Conservation (phyloP, 2,329 filamentous ascomycete species). For the Ophiostoma australiae region DNA sequence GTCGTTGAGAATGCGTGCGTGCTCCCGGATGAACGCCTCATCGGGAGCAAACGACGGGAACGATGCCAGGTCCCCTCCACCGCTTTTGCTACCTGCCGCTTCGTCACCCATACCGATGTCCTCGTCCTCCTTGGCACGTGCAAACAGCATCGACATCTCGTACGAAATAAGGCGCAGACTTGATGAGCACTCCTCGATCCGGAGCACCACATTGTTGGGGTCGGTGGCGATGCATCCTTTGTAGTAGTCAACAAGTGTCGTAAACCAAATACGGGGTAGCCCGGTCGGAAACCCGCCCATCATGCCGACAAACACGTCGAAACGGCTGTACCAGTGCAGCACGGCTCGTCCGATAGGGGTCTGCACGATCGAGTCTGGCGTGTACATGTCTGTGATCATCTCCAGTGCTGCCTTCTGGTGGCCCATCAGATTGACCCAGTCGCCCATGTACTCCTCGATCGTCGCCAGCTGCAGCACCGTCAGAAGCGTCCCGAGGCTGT, state of each 20-base stretch:
- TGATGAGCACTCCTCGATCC: constrained; percentile 62
- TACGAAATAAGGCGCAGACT: constrained; percentile 67
- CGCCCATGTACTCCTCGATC: constrained; percentile 94
- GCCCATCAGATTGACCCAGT: constrained; percentile 89
- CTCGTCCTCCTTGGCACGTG: constrained; percentile 47
- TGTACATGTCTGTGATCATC: constrained; percentile 73
- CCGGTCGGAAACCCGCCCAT: constrained; percentile 73
- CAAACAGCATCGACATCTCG: constrained; percentile 75
- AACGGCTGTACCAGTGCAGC: constrained; percentile 83
- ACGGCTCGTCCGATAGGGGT: constrained; percentile 67
- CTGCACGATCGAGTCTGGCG: constrained; percentile 66
- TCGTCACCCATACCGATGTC: background rate
- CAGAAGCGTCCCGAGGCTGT: constrained; percentile 68
- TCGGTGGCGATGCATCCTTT: constrained; percentile 52
- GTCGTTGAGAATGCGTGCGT: constrained; percentile 47
- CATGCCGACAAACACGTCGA: constrained; percentile 78
- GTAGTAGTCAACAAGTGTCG: constrained; percentile 58
- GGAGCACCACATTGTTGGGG: constrained; percentile 60
- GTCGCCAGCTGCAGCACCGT: constrained; percentile 89
- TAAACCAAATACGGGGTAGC: constrained; percentile 74
- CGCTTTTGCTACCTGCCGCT: constrained; percentile 50
- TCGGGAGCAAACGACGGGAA: constrained; percentile 42
- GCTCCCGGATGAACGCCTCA: constrained; percentile 61
- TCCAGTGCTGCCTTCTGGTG: constrained; percentile 87
- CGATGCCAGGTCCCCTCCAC: constrained; percentile 36